A percentile compares a stretch with the other conserved stretches of the same genome.
Conservation (phyloP, 352 stramenopile genomes). For the Phytophthora cryptogea region DNA sequence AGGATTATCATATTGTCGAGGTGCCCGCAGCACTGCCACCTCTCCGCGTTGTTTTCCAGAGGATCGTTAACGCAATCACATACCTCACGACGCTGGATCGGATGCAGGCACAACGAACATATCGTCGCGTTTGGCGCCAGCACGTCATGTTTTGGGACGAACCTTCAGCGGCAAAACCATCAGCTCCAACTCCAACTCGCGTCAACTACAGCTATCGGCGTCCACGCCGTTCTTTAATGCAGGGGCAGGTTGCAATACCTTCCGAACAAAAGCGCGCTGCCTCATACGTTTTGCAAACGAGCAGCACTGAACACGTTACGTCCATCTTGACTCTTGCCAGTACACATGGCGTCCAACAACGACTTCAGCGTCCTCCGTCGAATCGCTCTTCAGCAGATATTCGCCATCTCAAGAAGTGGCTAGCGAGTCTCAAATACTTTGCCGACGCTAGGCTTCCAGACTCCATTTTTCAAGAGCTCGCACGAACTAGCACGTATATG, state of each 20-base stretch:
- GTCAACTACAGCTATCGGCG: conserved; percentile 8
- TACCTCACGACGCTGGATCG: conserved; percentile 62
- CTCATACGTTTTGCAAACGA: conserved; percentile 51
- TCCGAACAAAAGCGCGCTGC: conserved; percentile 9
- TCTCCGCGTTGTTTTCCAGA: conserved; percentile 56
- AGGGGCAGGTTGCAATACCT: conserved; percentile 3
- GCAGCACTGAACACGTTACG: conserved; percentile 39
- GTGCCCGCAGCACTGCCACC: conserved; percentile 61
- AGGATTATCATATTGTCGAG: conserved; percentile 69
- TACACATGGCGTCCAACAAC: conserved; percentile 35
- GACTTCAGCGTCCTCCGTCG: conserved; percentile 44
- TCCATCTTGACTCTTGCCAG: conserved; percentile 43
- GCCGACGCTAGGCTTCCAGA: conserved; percentile 58
- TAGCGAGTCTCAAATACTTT: conserved; percentile 71
- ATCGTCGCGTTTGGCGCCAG: conserved; percentile 54
- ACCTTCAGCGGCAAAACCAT: neutral
- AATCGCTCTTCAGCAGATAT: conserved; percentile 45
- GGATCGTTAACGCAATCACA: conserved; percentile 54
- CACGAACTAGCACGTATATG: conserved; percentile 48
- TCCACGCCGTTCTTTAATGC: neutral
- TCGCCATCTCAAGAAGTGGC: conserved; percentile 70
- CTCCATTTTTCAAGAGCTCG: conserved; percentile 54
- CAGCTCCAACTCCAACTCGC: neutral
- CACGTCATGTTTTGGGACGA: conserved; percentile 51
- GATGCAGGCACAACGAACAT: conserved; percentile 50